Conservation (phyloP, 2,329 filamentous ascomycete genomes). For the Alternaria viburni region DNA sequence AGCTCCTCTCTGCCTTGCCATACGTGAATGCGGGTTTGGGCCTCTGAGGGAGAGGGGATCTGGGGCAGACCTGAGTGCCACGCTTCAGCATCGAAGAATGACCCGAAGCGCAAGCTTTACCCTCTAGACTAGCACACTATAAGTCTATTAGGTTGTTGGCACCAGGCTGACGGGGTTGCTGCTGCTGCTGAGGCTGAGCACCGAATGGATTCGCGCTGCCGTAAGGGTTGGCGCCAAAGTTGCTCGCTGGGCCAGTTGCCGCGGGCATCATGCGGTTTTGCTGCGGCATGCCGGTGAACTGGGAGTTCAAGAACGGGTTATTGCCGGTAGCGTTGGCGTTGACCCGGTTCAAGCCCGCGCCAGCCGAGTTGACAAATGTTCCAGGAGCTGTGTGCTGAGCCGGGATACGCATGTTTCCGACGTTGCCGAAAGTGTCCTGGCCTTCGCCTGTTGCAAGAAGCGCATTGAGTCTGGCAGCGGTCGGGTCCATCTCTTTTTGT, state of each 20-base stretch:
- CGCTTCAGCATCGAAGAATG: constrained; percentile 1
- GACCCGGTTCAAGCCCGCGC: constrained; percentile 75
- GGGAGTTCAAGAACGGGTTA: constrained; percentile 87
- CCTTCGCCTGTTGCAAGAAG: constrained; percentile 88
- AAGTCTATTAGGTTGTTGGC: constrained; percentile 69
- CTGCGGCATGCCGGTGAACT: constrained; percentile 74
- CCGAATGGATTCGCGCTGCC: constrained; percentile 64
- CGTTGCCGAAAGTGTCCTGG: constrained; percentile 96
- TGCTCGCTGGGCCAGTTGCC: constrained; percentile 58
- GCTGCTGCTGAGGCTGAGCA: constrained; percentile 46
- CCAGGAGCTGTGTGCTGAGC: constrained; percentile 96
- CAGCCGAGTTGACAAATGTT: constrained; percentile 95
- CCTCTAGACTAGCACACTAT: constrained; percentile 33
- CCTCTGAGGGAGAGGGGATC: not conserved
- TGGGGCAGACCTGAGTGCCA: not conserved
- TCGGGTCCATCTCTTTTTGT: constrained; percentile 59
- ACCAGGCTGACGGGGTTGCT: constrained; percentile 49
- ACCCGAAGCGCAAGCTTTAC: not conserved
- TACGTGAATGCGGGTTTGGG: not conserved
- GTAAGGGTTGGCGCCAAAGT: constrained; percentile 53
- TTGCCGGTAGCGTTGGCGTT: constrained; percentile 73
- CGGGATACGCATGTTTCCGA: constrained; percentile 93
- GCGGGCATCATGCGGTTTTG: constrained; percentile 56
- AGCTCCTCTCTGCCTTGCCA: not conserved
- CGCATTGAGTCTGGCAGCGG: constrained; percentile 78